Base-by-base conservation (phyloP, 164 flowering plant genomes). In the Kalanchoe fedtschenkoi region DNA sequence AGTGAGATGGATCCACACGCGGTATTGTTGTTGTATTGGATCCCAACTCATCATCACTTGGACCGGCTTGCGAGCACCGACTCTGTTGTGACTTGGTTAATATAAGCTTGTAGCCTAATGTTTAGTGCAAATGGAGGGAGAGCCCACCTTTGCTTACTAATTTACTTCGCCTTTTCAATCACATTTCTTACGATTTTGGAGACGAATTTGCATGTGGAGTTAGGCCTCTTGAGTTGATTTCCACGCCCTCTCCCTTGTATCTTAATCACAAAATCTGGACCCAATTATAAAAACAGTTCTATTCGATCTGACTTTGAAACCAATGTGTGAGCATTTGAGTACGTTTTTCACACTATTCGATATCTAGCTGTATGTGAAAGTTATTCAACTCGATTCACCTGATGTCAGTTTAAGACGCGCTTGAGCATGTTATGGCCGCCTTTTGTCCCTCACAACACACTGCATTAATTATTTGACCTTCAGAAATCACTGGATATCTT, bases 131-230 rank as follows among this genome's bases (percentile, higher is more conserved):
- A n/a, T n/a, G n/a, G n/a, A n/a, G n/a, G n/a, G n/a, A 26, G n/a
- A 26, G 56, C 56, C 56, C 56, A 24, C 56, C 32, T 51, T 51
- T 51, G 56, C 56, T 51, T 51, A 51, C 56, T 51, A 22, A 22
- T n/a, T n/a, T n/a, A n/a, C 28, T 26, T 15, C 56, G 26, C 56
- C 26, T 51, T 47, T 26, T n/a, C n/a, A 8, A 51, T 51, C 32
- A 51, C 56, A 51, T 51, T 51, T 51, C 5, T 51, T 26, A 51
- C 13, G 26, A 8, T n/a, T 44, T 44, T 44, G 22, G 21, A 44
- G 21, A 4, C 4, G 6, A 43, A 44, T 26, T 0, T 51, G 32
- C 56, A 51, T 26, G 56, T 22, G 54, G 28, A 51, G 56, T 51
- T 51, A 24, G 56, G 56, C 56, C 30, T 19, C 21, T 19, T 44